Base-by-base conservation (phyloP, 108 stramenopile species). In the Phaeodactylum tricornutum region DNA sequence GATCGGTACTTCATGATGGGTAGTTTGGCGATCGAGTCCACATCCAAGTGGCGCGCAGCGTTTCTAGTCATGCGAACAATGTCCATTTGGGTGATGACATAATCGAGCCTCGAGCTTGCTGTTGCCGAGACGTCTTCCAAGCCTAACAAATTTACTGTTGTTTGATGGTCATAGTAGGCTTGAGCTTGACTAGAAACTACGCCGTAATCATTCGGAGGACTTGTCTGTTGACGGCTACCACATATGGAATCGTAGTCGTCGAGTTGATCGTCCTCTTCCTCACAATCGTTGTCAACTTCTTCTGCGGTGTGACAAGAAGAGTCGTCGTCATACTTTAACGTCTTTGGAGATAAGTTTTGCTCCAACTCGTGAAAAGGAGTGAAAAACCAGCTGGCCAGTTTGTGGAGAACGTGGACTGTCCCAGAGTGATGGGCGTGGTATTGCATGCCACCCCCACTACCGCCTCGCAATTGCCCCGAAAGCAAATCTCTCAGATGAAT, bases 31-130 rank as follows among this genome's bases (percentile, higher is more conserved):
- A 86, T 81, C 31, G 58, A 66, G 14, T 79, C 64, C 3, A 86
- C 79, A 49, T 79, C 79, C 29, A 81, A 55, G 50, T 72, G 75
- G 14, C 79, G 56, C 4, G 77, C 70, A 14, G 79, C 79, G 44
- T 72, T 68, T 24, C 84, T 64, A 16, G 70, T 55, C 84, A 86
- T 86, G 5, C 84, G 64, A 21, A 75, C 57, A 29, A 86, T 72
- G 35, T 86, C 84, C 64, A 78, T 66, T 67, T 86, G 84, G 2
- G 79, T 75, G 24, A 86, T 81, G 24, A 72, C 71, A 36, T 72
- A 86, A 40, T 86, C 84, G 22, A 86, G 53, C 29, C 73, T 38
- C 36, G 28, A 29, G 29, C 29, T 16, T 34, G 31, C 28, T 6
- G 12, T 54, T 16, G 32, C 35, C 22, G 21, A 30, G 2, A 21